phyloP scores from a whole-genome alignment of 768 basidiomycete genomes.

The Psilocybe sp. region DNA sequence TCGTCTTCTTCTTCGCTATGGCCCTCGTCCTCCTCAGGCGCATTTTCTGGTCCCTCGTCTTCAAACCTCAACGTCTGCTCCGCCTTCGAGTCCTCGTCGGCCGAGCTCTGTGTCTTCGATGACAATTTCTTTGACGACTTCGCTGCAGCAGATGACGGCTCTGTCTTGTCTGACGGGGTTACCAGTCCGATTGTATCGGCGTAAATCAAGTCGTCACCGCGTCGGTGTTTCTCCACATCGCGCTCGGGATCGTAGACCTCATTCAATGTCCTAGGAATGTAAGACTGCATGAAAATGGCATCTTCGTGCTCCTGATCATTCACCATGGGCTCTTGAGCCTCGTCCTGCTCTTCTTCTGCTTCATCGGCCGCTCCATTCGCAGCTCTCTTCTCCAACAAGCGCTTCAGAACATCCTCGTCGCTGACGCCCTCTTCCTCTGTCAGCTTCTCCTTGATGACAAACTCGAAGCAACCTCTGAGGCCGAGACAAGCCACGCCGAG shows the following conservation, averaged over 20 bases:
- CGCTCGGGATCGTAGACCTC: conserved; percentile 95
- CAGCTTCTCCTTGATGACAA: conserved; percentile 64
- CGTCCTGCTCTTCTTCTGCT: conserved; percentile 10
- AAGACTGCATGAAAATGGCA: conserved; percentile 83
- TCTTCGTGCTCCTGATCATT: conserved; percentile 66
- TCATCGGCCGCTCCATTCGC: conserved; percentile 16
- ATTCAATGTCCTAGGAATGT: conserved; percentile 89
- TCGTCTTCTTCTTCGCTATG: conserved; percentile 26
- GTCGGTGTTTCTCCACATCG: conserved; percentile 72
- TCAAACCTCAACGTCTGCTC: conserved; percentile 3
- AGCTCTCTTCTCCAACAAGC: conserved; percentile 43
- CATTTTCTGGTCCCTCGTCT: conserved; percentile 8
- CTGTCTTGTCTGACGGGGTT: conserved; percentile 24
- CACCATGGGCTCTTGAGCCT: conserved; percentile 9
- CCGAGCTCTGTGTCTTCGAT: background rate
- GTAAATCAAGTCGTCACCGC: conserved; percentile 83
- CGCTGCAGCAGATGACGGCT: conserved; percentile 1
- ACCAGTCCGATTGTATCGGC: conserved; percentile 83
- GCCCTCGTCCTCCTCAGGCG: conserved; percentile 13
- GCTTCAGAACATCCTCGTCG: conserved; percentile 34
- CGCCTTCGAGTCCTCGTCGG: conserved; percentile 4
- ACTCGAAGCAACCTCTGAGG: conserved; percentile 82
- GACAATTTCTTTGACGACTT: background rate
- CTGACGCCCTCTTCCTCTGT: conserved; percentile 26
- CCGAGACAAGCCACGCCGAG: conserved; percentile 77